phyloP scores from a whole-genome alignment of 2,329 filamentous ascomycete genomes.

The Penicillium nordicum region DNA sequence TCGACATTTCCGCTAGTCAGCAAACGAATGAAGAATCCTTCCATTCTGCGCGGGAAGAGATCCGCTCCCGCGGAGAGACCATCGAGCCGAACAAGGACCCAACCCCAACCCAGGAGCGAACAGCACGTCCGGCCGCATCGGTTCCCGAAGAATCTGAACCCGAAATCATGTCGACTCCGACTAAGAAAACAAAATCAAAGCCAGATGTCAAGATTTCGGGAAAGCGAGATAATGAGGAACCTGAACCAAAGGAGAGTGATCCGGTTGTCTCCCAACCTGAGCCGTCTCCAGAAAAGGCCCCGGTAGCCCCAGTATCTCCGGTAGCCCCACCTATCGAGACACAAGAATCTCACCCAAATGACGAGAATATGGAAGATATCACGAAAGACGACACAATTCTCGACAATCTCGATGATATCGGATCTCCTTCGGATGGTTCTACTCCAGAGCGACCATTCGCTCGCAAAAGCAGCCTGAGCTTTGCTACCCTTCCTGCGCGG shows the following conservation, averaged over 20 bases:
- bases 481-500: conserved; percentile 85
- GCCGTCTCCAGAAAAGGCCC: conserved; percentile 18
- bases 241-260: conserved; percentile 10
- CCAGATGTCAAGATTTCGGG: neutral
- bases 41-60: conserved; percentile 45
- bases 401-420: conserved; percentile 45
- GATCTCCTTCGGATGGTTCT: conserved; percentile 47
- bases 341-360: conserved; percentile 11
- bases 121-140: conserved; percentile 3
- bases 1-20: conserved; percentile 29
- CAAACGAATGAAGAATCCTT: conserved; percentile 46
- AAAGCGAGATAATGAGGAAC: conserved; percentile 1
- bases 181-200: conserved; percentile 7
- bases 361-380: conserved; percentile 21
- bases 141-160: conserved; percentile 2
- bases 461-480: conserved; percentile 92
- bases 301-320: conserved; percentile 5
- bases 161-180: neutral
- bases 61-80: conserved; percentile 34
- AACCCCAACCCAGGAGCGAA: conserved; percentile 20
- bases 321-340: conserved; percentile 6
- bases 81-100: conserved; percentile 38
- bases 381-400: conserved; percentile 33
- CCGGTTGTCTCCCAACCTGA: conserved; percentile 10
- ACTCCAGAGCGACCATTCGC: conserved; percentile 62